These are phyloP conservation scores for Penicillium pulvis DNA, from an alignment of 495 filamentous ascomycete genomes.

Conservation along the genomic window DNA sequence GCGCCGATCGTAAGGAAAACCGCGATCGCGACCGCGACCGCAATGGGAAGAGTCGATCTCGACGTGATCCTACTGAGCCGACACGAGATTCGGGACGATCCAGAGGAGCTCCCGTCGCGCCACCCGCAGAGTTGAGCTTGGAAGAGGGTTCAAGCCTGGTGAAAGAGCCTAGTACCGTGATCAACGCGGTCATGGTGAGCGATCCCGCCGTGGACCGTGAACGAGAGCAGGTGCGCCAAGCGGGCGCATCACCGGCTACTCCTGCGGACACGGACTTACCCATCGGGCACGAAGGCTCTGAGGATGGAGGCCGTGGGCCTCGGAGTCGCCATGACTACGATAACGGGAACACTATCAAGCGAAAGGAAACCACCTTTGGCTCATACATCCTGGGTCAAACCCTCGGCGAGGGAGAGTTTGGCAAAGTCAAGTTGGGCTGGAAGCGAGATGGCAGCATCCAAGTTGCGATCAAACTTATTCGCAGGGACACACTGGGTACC, in stretches of 20 bases:
- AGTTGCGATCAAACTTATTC: conserved; percentile 98
- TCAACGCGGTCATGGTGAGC: conserved; percentile 76
- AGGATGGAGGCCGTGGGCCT: conserved; percentile 61
- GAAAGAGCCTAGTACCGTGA: conserved; percentile 55
- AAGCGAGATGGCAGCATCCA: conserved; percentile 91
- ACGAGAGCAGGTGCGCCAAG: conserved; percentile 71
- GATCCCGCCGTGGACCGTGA: conserved; percentile 79
- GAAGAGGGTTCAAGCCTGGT: conserved; percentile 33
- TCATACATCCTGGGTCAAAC: conserved; percentile 95
- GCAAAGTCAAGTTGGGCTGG: conserved; percentile 99
- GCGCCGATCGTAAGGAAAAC: conserved; percentile 32
- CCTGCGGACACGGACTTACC: conserved; percentile 29
- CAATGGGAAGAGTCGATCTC: conserved; percentile 37
- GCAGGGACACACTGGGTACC: conserved; percentile 79
- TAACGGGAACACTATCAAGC: conserved; percentile 45
- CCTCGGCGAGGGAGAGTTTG: conserved; percentile 98
- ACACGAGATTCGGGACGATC: conserved; percentile 22
- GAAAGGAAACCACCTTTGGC: conserved; percentile 87
- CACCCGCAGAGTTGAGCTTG: conserved; percentile 25
- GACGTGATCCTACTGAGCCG: conserved; percentile 36
- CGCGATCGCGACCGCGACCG: conserved; percentile 36
- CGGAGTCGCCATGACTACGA: conserved; percentile 79
- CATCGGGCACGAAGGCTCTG: conserved; percentile 51
- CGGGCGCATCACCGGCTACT: conserved; percentile 59
- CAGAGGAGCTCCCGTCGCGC: conserved; percentile 17